These are phyloP conservation scores for Penicillium maclennaniae DNA, from an alignment of 495 filamentous ascomycete genomes.

Conservation along the genomic window DNA sequence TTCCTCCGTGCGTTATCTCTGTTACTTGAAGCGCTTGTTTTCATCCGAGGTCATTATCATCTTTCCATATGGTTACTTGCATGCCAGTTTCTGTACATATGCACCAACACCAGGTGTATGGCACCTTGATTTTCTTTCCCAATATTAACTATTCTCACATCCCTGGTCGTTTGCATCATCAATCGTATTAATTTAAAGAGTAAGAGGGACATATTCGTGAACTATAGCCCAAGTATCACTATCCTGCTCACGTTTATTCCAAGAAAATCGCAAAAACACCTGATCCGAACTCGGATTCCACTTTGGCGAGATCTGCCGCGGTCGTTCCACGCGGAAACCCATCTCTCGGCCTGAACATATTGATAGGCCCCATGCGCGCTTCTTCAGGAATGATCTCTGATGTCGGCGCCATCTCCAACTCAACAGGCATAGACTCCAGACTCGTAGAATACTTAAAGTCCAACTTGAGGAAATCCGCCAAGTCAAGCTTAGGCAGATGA, in stretches of 20 bases:
- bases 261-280: constrained; percentile 21
- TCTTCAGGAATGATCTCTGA: constrained; percentile 12
- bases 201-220: constrained; percentile 12
- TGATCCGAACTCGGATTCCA: constrained; percentile 18
- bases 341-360: constrained; percentile 13
- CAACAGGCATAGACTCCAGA: neutral
- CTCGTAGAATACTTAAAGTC: neutral
- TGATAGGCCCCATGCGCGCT: constrained; percentile 16
- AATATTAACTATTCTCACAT: neutral
- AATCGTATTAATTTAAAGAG: neutral
- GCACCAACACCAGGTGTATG: neutral
- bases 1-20: constrained; percentile 3
- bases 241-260: constrained; percentile 17
- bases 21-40: constrained; percentile 5
- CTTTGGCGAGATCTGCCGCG: constrained; percentile 3
- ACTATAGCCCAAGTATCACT: constrained; percentile 19
- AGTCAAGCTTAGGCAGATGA: neutral
- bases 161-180: neutral
- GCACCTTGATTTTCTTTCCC: neutral
- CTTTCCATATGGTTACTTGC: neutral
- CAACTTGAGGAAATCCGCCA: neutral
- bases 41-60: neutral
- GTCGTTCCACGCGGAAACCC: constrained; percentile 11
- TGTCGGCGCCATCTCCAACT: neutral
- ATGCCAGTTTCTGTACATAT: neutral